Base-by-base conservation (phyloP, 495 filamentous ascomycete species). In the Neurospora sp. region DNA sequence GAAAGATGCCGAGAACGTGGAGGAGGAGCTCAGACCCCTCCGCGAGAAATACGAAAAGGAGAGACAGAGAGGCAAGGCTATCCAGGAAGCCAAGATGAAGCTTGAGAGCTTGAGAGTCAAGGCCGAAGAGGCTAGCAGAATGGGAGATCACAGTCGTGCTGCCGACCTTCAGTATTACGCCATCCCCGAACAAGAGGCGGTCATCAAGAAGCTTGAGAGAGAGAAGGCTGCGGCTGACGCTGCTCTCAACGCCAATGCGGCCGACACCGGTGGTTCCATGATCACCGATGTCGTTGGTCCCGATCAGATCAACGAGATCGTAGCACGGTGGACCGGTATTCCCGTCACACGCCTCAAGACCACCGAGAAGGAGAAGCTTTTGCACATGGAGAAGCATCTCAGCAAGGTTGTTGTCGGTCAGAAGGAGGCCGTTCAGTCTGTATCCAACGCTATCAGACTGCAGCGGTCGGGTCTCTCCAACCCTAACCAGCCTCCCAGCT, bases 261-360 rank as follows among this genome's bases (percentile, higher is more conserved):
- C 86, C 40, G 88, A 87, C 70, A 80, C 81, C 5, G 90, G 89
- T 61, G 87, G 86, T 70, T 84, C 87, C n/a, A 87, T 98, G 76
- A 85, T 97, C 47, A 94, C 94, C 10, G 96, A 99, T 80, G 86
- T 96, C 8, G 96, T 99, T 71, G 96, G 96, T 14, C 94, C 96
- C 4, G 96, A 99, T 71, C 95, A 99, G 79, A 99, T 99, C 87
- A 98, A 99, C 82, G 96, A 99, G 79, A 98, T 98, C 71, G 96
- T 99, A 40, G 92, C 91, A 42, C 89, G 93, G 35, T 97, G 94
- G 93, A 98, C 96, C 10, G 96, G 96, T 74, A 99, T 99, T 75
- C 96, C 96, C 4, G 93, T 99, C 69, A 98, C 93, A 4, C 87
- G 95, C 65, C 89, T 99, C 22, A 94, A 91, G 85, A 97, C 96